Evolutionary conservation across 2,329 filamentous ascomycete genomes (phyloP).

Genomic region (Hymenoscyphus repandus): DNA sequence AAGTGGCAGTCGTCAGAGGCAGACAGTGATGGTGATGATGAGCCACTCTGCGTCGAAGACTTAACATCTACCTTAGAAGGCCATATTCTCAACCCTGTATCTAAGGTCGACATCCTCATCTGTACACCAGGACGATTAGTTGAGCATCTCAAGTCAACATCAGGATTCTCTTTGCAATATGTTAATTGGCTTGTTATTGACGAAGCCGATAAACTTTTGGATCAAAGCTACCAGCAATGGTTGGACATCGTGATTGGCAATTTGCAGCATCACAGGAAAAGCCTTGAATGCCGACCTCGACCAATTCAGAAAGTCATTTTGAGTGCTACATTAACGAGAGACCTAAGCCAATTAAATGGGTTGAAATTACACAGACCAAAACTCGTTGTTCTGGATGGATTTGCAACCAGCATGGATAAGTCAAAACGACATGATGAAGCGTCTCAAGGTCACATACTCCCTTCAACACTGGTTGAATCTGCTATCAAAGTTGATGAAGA

Average conservation of each 20-base stretch:
- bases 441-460: constrained; percentile 53
- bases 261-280: constrained; percentile 34
- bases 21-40: constrained; percentile 37
- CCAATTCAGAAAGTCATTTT: constrained; percentile 74
- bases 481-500: constrained; percentile 64
- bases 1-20: constrained; percentile 43
- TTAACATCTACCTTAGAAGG: constrained; percentile 42
- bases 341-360: constrained; percentile 72
- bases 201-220: constrained; percentile 86
- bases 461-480: constrained; percentile 56
- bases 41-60: constrained; percentile 31
- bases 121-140: constrained; percentile 90
- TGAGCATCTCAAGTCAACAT: constrained; percentile 80
- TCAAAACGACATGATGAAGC: constrained; percentile 26
- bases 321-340: constrained; percentile 87
- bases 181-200: constrained; percentile 88
- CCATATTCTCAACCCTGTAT: constrained; percentile 60
- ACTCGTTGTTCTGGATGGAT: constrained; percentile 66
- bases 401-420: constrained; percentile 22
- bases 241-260: constrained; percentile 62
- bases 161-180: constrained; percentile 72
- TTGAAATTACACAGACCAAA: constrained; percentile 69
- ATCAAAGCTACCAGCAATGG: constrained; percentile 93
- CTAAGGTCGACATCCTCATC: constrained; percentile 81
- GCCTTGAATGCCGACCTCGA: constrained; percentile 8